phyloP scores from a whole-genome alignment of 2,329 filamentous ascomycete genomes.

The Dichotomopilus funicola region DNA sequence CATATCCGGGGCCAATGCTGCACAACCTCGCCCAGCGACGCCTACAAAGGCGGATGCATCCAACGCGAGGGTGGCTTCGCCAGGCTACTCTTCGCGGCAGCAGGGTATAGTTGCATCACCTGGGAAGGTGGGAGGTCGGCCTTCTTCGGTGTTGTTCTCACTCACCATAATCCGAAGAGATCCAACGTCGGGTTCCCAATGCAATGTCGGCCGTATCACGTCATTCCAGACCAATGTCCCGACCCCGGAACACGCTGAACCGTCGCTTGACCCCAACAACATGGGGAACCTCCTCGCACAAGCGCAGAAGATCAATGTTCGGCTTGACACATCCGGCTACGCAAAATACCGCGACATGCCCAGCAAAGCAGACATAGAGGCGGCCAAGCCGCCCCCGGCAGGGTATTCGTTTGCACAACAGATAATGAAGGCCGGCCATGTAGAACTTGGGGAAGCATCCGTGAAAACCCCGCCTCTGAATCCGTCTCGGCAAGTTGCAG shows the following conservation, averaged over 20 bases:
- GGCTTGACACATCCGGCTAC: conserved; percentile 50
- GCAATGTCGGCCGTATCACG: conserved; percentile 65
- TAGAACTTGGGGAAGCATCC: neutral
- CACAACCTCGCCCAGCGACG: conserved; percentile 8
- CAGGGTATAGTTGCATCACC: conserved; percentile 5
- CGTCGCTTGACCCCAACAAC: conserved; percentile 23
- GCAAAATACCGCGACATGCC: conserved; percentile 50
- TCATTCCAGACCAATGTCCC: conserved; percentile 43
- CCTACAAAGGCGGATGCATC: conserved; percentile 3
- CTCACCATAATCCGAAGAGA: conserved; percentile 68
- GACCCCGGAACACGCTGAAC: conserved; percentile 20
- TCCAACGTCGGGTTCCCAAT: conserved; percentile 60
- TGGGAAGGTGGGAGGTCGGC: neutral
- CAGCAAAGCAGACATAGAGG: conserved; percentile 32
- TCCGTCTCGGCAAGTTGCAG: conserved; percentile 4
- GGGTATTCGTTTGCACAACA: conserved; percentile 16
- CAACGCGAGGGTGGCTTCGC: neutral
- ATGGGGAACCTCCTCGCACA: conserved; percentile 13
- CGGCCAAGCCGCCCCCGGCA: conserved; percentile 20
- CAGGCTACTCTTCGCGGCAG: neutral
- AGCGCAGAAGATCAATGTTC: conserved; percentile 43
- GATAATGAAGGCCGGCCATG: neutral
- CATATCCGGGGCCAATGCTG: neutral
- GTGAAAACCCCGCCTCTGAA: neutral
- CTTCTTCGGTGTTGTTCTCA: conserved; percentile 38